A percentile compares a stretch with the other conserved stretches of the same genome.
phyloP scores from a whole-genome alignment of 768 basidiomycete genomes.

The Basidioascus undulatus region DNA sequence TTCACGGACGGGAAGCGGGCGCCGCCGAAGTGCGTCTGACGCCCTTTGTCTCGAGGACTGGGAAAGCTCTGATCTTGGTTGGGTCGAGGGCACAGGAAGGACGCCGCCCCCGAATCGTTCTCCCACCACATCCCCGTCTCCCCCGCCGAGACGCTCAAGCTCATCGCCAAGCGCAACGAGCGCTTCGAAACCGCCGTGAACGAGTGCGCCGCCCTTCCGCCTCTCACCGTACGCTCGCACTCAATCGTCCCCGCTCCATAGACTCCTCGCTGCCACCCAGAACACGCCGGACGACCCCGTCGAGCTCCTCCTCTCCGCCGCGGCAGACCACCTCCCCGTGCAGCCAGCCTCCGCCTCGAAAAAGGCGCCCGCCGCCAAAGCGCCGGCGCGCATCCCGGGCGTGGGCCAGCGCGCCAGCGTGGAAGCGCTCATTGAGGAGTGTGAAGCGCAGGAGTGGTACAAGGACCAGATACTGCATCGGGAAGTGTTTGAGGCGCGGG shows the following conservation, averaged over 20 bases:
- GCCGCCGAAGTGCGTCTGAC: slow-evolving; percentile 10
- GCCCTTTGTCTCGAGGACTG: slow-evolving; percentile 2
- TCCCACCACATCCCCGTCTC: slow-evolving; percentile 25
- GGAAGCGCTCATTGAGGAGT: slow-evolving; percentile 30
- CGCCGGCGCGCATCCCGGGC: slow-evolving; percentile 22
- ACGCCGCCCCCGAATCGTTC: slow-evolving; percentile 12
- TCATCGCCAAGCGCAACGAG: slow-evolving; percentile 45
- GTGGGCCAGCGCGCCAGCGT: slow-evolving; percentile 34
- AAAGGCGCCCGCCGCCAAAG: slow-evolving; percentile 2
- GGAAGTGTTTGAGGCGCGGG: slow-evolving; percentile 30
- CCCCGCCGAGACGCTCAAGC: slow-evolving; percentile 35
- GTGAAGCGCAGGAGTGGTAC: slow-evolving; percentile 39
- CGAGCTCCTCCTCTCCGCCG: slow-evolving; percentile 37
- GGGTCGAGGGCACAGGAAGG: slow-evolving; percentile 7
- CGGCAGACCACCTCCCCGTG: slow-evolving; percentile 43
- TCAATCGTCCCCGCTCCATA: no score
- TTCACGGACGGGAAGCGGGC: slow-evolving; percentile 25
- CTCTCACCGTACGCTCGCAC: no score
- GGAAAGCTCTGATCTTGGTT: background rate
- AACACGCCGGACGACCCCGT: slow-evolving; percentile 33
- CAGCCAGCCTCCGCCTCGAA: slow-evolving; percentile 21
- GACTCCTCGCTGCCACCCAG: slow-evolving; percentile 33
- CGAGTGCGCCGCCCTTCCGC: no score
- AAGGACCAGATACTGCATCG: slow-evolving; percentile 36
- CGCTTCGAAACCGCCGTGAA: slow-evolving; percentile 39